A percentile compares a stretch with the other conserved stretches of the same genome.
Evolutionary conservation across 192 early-diverging fungal species (phyloP).

Genomic region (Physocladia obscura): DNA sequence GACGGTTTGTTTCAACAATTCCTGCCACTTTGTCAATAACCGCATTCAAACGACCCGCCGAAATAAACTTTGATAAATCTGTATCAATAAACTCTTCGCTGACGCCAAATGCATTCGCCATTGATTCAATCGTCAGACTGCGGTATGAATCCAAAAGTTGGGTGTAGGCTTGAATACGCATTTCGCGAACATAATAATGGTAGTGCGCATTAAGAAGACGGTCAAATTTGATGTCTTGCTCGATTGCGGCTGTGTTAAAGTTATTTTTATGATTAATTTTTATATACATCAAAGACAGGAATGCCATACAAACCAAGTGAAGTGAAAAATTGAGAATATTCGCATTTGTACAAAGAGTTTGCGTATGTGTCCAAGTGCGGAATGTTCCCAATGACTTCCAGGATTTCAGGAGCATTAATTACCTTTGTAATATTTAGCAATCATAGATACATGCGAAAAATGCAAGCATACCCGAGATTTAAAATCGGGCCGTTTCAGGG

Average conservation of each 20-base stretch:
- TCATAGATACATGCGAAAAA: background rate
- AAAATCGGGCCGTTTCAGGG: conserved; percentile 86
- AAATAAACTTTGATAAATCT: conserved; percentile 92
- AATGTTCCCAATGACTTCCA: conserved; percentile 90
- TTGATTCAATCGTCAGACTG: conserved; percentile 88
- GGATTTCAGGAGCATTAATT: conserved; percentile 91
- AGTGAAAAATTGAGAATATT: conserved; percentile 90
- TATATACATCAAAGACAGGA: background rate
- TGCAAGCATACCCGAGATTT: conserved; percentile 77
- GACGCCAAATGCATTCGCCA: conserved; percentile 97
- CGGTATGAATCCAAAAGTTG: conserved; percentile 95
- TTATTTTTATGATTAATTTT: conserved; percentile 7
- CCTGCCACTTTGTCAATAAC: conserved; percentile 99
- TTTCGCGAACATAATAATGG: conserved; percentile 94
- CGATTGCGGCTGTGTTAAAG: conserved; percentile 65
- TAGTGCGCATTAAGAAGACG: conserved; percentile 85
- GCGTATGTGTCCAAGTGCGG: conserved; percentile 81
- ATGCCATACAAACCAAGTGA: conserved; percentile 59
- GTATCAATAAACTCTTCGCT: conserved; percentile 90
- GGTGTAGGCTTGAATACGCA: conserved; percentile 95
- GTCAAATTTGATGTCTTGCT: conserved; percentile 70
- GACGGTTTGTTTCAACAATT: conserved; percentile 95
- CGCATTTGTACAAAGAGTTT: conserved; percentile 85
- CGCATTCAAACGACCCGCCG: conserved; percentile 93
- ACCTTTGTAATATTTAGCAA: conserved; percentile 49